These are phyloP conservation scores for Metarhizium robertsii DNA, from an alignment of 2,329 filamentous ascomycete genomes.

Conservation along the genomic window DNA sequence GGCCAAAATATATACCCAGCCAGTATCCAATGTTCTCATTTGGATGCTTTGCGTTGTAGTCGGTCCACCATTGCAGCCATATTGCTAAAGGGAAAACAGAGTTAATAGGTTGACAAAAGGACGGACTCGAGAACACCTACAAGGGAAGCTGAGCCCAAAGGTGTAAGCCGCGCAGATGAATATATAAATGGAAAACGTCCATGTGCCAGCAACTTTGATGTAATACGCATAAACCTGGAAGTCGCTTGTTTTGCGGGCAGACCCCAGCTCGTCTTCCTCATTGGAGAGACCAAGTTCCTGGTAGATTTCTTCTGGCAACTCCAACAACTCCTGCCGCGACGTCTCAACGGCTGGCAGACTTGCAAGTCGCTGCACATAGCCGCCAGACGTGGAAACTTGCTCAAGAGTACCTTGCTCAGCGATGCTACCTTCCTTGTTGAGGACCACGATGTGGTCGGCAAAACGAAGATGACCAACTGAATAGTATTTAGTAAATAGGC, in stretches of 20 bases:
- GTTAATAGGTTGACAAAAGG: neutral
- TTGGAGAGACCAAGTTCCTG: conserved; percentile 10
- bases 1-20: conserved; percentile 11
- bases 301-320: conserved; percentile 10
- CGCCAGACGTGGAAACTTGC: conserved; percentile 3
- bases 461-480: conserved; percentile 13
- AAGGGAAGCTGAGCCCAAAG: conserved; percentile 13
- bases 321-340: conserved; percentile 2
- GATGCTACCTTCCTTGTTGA: conserved; percentile 13
- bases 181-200: conserved; percentile 9
- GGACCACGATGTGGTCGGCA: conserved; percentile 15
- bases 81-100: conserved; percentile 6
- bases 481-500: neutral
- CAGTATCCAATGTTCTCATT: conserved; percentile 12
- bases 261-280: conserved; percentile 8
- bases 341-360: conserved; percentile 1
- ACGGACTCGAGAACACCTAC: conserved; percentile 3
- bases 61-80: conserved; percentile 16
- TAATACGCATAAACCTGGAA: conserved; percentile 12
- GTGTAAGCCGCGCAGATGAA: conserved; percentile 11
- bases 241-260: conserved; percentile 9
- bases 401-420: conserved; percentile 12
- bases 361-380: conserved; percentile 4
- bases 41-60: conserved; percentile 9
- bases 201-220: conserved; percentile 10